Evolutionary conservation across 2,329 filamentous ascomycete genomes (phyloP), one percentile per base, ranked within the genome.

Genomic region (Drechslerella stenobrocha): DNA sequence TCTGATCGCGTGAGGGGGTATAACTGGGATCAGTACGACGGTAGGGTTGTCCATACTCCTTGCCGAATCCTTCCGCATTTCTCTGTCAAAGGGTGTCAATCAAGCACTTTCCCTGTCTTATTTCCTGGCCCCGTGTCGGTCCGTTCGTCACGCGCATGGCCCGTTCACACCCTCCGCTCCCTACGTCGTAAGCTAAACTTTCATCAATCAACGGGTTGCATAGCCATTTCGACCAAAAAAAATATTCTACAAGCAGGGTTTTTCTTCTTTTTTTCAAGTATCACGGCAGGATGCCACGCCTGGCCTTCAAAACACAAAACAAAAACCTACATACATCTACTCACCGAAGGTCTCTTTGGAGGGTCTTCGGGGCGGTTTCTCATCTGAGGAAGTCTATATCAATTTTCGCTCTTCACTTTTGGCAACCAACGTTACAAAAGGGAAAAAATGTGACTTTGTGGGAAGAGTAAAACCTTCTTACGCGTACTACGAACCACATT

Each of bases 151-250:
- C 47, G 52, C 28, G 26, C 20, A 34, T 51, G 15, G 15, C 52
- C 28, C 26, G 18, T 20, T 45, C 44, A 52, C 50, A 42, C 35
- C 51, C 63, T 67, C 63, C 63, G 55, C 63, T 67, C 63, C 63
- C 63, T 67, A 60, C 63, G 63, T 67, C 63, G 63, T 60, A 67
- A 67, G 63, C 63, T 67, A 67, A 67, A 67, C 63, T 67, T 67
- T 67, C 63, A 67, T 67, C 63, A 67, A 67, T 67, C 63, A 67
- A 67, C 63, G 63, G 63, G 53, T 60, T 67, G 63, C 55, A 67
- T 67, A 48, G 55, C 63, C 63, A 67, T 58, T 40, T 47, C 52
- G 30, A 52, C 45, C 48, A 55, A 35, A 48, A 44, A 55, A 58
- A 42, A n/a, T n/a, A n/a, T n/a, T n/a, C 15, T 50, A 15, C 28